phyloP scores from a whole-genome alignment of 2,329 filamentous ascomycete species.

The Pyrenochaeta sp. region DNA sequence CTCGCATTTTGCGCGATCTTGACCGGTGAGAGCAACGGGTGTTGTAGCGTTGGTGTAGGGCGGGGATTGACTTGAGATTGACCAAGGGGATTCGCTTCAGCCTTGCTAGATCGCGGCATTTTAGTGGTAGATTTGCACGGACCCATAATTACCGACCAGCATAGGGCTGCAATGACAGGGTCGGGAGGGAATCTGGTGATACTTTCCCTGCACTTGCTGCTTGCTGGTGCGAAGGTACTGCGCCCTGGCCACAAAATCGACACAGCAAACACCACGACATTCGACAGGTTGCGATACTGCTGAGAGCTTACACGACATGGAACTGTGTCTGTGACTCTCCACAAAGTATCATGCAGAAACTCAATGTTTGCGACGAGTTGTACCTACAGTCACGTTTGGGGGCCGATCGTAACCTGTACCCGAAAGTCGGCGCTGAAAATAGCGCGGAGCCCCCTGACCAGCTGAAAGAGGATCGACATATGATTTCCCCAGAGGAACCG shows the following conservation, averaged over 20 bases:
- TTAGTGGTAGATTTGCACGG: slow-evolving; percentile 2
- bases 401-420: not conserved
- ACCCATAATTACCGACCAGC: not conserved
- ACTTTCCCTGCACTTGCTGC: not conserved
- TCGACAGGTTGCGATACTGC: no score
- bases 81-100: not conserved
- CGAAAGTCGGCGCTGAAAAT: not conserved
- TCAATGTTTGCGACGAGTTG: no score
- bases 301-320: no score
- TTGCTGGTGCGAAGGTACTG: not conserved
- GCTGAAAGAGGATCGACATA: no score
- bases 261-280: no score
- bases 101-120: not conserved
- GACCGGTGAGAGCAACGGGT: no score
- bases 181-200: not conserved
- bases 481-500: no score
- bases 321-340: no score
- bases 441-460: not conserved
- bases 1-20: not conserved
- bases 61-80: not conserved
- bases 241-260: no score
- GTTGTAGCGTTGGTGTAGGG: not conserved
- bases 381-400: not conserved
- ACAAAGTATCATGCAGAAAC: no score
- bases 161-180: not conserved